Base-by-base conservation (phyloP, 139 green algal genomes). In the Tetradesmus lagerheimii region DNA sequence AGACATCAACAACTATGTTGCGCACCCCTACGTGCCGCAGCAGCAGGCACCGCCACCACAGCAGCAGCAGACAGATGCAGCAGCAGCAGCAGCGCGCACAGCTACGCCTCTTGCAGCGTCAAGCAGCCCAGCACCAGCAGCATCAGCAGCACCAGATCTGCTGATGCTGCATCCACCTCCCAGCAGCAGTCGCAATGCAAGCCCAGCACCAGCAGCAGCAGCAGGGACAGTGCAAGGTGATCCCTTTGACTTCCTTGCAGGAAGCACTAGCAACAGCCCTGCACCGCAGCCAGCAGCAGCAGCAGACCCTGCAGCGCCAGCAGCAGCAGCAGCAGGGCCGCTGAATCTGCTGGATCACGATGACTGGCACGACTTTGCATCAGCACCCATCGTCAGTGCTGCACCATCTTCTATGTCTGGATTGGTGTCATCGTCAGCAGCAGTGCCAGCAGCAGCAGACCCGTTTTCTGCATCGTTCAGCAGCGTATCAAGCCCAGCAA, bases 1-100 rank as follows among this genome's bases (percentile, higher is more conserved):
- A 9, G 96, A 85, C 83, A 98, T 97, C 11, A 95, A 99, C 25
- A 98, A 97, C 92, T 98, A 95, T 74, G 15, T 53, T 37, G 88
- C 47, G 1, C 96, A 98, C 91, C 96, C 97, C 1, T 97, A 96
- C 83, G 81, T 87, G 2, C 39, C 41, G 50, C 83, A 64, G 84
- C 66, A 50, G 57, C 38, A 25, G 78, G 43, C 27, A 66, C 39
- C 35, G 31, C 25, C 23, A 35, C 88, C n/a, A 62, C 4, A 38
- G 57, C 67, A 66, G 87, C n/a, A 66, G 76, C 77, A 77, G 29
- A 12, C 47, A 31, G 85, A 34, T 29, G 41, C 77, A n/a, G 34
- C 45, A 57, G 43, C 45, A 77, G 74, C 45, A 57, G 43, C 45
- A 77, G 74, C 23, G 15, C n/a, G 74, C 18, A 39, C 75, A 38